Base-by-base conservation (phyloP, 441 rosid genomes). In the Erodium texanum region DNA sequence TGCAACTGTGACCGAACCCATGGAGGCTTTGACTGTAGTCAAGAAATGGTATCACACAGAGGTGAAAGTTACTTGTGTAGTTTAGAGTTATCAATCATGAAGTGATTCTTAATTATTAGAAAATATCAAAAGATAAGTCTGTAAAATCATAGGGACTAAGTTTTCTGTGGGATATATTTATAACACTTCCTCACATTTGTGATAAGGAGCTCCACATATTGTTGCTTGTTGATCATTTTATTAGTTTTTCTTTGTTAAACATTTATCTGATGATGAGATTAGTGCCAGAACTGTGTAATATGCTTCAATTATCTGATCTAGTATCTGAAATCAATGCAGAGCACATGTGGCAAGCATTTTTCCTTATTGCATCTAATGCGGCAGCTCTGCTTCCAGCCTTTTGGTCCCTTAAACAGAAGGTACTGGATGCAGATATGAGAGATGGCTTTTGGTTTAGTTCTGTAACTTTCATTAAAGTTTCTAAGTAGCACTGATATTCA, bases 1-100 rank as follows among this genome's bases (percentile, higher is more conserved):
- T 94, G 96, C 71, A 75, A 92, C 68, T 94, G 99, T 73, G 96
- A 91, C 76, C 84, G 93, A 69, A 83, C 82, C 56, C 99, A 94
- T 69, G 99, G 99, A 73, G 99, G 97, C 59, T 89, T 94, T 84
- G 99, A 94, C 80, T 94, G 97, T 71, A 81, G 97, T 77, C 66
- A 86, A 32, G 94, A 89, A 79, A 76, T 94, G 69, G 91, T 94
- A 52, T 88, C 97, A n/a, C 89, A 66, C 70, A 79, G 68, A 88
- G 95, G 97, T 89, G 77, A 14, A 23, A 54, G 15, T 18, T 77
- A 1, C 43, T 68, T 71, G 9, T 24, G 65, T 19, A 14, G 19
- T 27, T 62, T 15, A 62, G 65, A 15, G 7, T 24, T 62, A 62
- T 62, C 65, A 62, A 24, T 24, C 65, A 24, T 24, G 65, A 62